Base-by-base conservation (phyloP, 2,329 filamentous ascomycete genomes). In the Xylaria sp. region DNA sequence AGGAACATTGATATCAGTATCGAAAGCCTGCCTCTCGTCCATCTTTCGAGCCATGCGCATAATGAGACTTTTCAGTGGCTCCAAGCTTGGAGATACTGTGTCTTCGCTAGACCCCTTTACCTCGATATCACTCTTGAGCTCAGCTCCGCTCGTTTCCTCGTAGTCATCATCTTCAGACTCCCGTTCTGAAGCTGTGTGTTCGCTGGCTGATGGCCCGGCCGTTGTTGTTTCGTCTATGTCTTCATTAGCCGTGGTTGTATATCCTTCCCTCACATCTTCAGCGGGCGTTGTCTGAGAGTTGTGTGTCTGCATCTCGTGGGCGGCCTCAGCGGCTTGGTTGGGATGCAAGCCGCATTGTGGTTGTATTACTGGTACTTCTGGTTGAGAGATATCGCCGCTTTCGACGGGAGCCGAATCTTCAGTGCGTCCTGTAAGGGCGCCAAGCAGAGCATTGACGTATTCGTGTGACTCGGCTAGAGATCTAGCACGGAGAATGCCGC, bases 371-470 rank as follows among this genome's bases (percentile, higher is more conserved):
- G n/a, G n/a, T n/a, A n/a, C n/a, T n/a, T n/a, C n/a, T n/a, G n/a
- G n/a, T n/a, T n/a, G n/a, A n/a, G n/a, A n/a, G n/a, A n/a, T n/a
- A n/a, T n/a, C n/a, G n/a, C n/a, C n/a, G n/a, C 25, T 21, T 33
- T 1, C 7, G 33, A 19, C 2, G 43, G 31, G 10, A 3, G 31
- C n/a, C 41, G 17, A 19, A 35, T 38, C 52, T 13, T 54, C 19
- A 13, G 29, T 66, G 23, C 67, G 73, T 55, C 69, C 71, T 5
- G 78, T 81, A 19, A 87, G 71, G 5, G 83, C 80, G 41, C 79
- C 76, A 3, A 86, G 77, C 25, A 87, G 75, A 2, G 79, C 77
- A 51, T 84, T 79, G 7, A 87, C 75, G 58, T 84, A 83, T 13
- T 74, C 74, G 11, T 78, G 77, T 17, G 76, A 78, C 63, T 86